A percentile compares a stretch with the other conserved stretches of the same genome.
Evolutionary conservation across 1,139 yeast genomes (phyloP).

Genomic region (Insectozyma bohioensis): DNA sequence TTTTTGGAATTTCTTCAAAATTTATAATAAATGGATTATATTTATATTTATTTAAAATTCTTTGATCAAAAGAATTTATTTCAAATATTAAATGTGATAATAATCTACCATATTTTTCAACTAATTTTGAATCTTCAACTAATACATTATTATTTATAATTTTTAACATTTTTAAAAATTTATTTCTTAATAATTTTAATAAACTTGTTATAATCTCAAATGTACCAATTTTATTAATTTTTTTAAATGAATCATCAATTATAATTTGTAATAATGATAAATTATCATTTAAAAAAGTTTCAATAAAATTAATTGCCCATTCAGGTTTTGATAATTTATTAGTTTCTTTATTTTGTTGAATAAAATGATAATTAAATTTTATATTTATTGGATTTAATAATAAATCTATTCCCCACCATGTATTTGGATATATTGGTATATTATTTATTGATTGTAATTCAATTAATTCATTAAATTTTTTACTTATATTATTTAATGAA

Average conservation of each 20-base stretch:
- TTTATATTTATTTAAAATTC: constrained; percentile 51
- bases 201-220: constrained; percentile 58
- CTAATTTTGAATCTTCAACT: constrained; percentile 20
- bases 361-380: constrained; percentile 77
- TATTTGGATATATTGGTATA: constrained; percentile 38
- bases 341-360: constrained; percentile 53
- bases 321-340: constrained; percentile 77
- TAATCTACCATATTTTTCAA: constrained; percentile 47
- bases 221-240: constrained; percentile 27
- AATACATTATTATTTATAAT: constrained; percentile 23
- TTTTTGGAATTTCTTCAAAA: constrained; percentile 25
- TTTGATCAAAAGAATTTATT: constrained; percentile 57
- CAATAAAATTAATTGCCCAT: constrained; percentile 64
- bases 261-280: constrained; percentile 33
- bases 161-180: constrained; percentile 34
- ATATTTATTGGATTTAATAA: constrained; percentile 56
- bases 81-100: constrained; percentile 64
- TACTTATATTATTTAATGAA: constrained; percentile 13
- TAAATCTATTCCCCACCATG: constrained; percentile 60
- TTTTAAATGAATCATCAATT: constrained; percentile 31
- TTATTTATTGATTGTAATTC: constrained; percentile 36
- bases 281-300: constrained; percentile 50
- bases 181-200: constrained; percentile 50
- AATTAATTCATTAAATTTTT: constrained; percentile 23
- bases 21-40: constrained; percentile 49